phyloP scores from a whole-genome alignment of 352 stramenopile genomes.

The Phytophthora palmivora region DNA sequence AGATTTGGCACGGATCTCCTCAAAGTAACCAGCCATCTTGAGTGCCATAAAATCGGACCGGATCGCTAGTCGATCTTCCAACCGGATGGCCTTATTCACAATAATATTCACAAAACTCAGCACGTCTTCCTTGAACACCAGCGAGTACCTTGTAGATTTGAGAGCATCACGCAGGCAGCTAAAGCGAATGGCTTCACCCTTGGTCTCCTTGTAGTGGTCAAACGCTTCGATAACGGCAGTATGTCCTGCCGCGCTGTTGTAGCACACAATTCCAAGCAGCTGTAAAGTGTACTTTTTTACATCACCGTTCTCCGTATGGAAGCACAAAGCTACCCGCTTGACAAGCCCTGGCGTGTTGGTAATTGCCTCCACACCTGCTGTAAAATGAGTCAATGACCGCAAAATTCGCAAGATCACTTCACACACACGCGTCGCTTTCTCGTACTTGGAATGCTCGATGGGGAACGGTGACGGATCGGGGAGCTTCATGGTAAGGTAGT shows the following conservation, averaged over 20 bases:
- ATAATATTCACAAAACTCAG: conserved; percentile 92
- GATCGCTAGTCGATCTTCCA: conserved; percentile 85
- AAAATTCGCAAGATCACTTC: conserved; percentile 82
- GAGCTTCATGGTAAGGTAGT: conserved; percentile 90
- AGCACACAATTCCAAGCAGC: conserved; percentile 85
- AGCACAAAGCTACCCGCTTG: conserved; percentile 82
- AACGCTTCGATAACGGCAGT: conserved; percentile 85
- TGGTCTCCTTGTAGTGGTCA: conserved; percentile 85
- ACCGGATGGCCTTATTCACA: conserved; percentile 87
- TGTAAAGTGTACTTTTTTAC: conserved; percentile 87
- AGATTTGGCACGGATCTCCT: conserved; percentile 87
- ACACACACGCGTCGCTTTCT: conserved; percentile 79
- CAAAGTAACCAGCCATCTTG: conserved; percentile 88
- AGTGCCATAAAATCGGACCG: conserved; percentile 86
- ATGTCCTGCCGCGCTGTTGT: conserved; percentile 87
- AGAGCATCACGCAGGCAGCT: conserved; percentile 83
- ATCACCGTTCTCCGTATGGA: conserved; percentile 85
- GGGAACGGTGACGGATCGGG: conserved; percentile 83
- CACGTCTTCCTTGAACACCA: conserved; percentile 91
- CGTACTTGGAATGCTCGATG: conserved; percentile 81
- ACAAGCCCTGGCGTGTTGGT: conserved; percentile 84
- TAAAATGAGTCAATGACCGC: conserved; percentile 81
- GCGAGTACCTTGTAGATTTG: conserved; percentile 82
- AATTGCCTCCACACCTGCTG: conserved; percentile 80
- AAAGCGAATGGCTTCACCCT: conserved; percentile 82